Evolutionary conservation across 306 rosid species (phyloP).

Genomic region (Pueraria montana): DNA sequence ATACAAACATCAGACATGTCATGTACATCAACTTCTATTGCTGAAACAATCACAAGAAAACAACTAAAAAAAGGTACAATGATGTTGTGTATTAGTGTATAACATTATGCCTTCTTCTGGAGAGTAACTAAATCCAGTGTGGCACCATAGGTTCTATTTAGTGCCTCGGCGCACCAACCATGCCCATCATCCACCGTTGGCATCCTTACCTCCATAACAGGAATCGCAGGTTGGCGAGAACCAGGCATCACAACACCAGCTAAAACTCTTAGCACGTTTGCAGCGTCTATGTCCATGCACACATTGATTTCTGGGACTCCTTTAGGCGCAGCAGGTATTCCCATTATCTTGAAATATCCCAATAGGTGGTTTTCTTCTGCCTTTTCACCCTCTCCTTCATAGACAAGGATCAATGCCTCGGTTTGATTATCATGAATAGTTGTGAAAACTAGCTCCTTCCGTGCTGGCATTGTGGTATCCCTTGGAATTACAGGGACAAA

Average conservation of each 20-base stretch:
- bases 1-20: conserved; percentile 33
- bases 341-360: conserved; percentile 83
- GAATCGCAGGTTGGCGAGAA: conserved; percentile 56
- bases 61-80: background rate
- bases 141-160: conserved; percentile 68
- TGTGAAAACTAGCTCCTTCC: conserved; percentile 76
- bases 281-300: conserved; percentile 85
- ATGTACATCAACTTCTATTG: background rate
- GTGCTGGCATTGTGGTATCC: conserved; percentile 82
- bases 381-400: conserved; percentile 76
- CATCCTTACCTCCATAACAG: conserved; percentile 90
- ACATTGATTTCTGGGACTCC: conserved; percentile 81
- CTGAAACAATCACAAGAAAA: conserved; percentile 38
- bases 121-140: conserved; percentile 69
- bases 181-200: conserved; percentile 88
- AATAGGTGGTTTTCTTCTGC: conserved; percentile 76
- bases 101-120: conserved; percentile 56
- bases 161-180: conserved; percentile 88
- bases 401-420: conserved; percentile 76
- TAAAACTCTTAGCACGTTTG: conserved; percentile 72
- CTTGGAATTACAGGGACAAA: conserved; percentile 74
- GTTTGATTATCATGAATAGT: conserved; percentile 79
- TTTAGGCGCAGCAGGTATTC: conserved; percentile 75
- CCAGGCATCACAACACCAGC: conserved; percentile 75
- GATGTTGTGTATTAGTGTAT: background rate